Conservation (phyloP, 768 basidiomycete genomes). For the Psilocybe cubensis region DNA sequence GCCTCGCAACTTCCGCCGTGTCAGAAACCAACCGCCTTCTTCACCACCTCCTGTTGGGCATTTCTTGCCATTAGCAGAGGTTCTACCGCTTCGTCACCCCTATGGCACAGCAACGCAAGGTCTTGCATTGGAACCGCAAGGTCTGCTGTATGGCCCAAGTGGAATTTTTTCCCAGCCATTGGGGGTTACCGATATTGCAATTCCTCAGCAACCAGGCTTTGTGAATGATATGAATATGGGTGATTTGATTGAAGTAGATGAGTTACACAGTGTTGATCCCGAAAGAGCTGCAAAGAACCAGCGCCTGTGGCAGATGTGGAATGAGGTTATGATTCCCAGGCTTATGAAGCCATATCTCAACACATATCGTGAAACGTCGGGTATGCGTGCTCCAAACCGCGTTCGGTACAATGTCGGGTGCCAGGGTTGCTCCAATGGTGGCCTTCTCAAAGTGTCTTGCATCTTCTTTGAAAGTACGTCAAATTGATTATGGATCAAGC, state of each 20-base stretch:
- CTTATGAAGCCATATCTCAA: constrained; percentile 14
- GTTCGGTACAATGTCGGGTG: constrained; percentile 5
- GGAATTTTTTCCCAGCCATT: no score
- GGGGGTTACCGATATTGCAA: no score
- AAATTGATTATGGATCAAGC: neutral
- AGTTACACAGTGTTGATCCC: neutral
- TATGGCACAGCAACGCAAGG: no score
- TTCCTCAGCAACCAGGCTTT: no score
- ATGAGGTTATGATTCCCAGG: constrained; percentile 11
- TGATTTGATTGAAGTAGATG: neutral
- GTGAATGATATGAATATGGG: no score
- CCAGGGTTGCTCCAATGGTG: neutral
- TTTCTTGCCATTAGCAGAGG: no score
- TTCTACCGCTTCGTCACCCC: no score
- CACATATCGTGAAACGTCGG: neutral
- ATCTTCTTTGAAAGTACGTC: constrained; percentile 16
- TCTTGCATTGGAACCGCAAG: no score
- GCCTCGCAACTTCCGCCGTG: no score
- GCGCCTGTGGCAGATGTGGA: constrained; percentile 14
- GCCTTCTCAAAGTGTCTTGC: constrained; percentile 8
- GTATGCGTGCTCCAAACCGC: neutral
- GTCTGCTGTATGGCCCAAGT: no score
- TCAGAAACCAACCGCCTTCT: no score
- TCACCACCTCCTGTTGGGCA: no score
- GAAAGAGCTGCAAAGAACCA: constrained; percentile 3